Percentiles rank a stretch among this genome's conserved stretches.
Conservation (phyloP, 768 basidiomycete genomes). For the Mycena pura region DNA sequence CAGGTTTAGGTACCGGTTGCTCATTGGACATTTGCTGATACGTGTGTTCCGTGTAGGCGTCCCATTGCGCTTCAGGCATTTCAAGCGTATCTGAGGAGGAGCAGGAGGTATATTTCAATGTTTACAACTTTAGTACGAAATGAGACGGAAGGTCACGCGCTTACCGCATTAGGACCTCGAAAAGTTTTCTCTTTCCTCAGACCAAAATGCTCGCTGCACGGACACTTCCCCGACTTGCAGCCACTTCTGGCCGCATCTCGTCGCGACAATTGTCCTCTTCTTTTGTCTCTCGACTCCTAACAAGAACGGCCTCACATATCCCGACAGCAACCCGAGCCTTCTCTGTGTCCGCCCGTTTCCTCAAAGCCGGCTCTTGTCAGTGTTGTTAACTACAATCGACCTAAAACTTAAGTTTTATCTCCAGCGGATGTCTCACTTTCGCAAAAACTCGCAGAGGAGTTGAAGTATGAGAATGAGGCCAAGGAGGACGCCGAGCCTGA, state of each 20-base stretch:
- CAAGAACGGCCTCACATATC: constrained; percentile 31
- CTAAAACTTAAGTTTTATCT: neutral
- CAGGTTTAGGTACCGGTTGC: neutral
- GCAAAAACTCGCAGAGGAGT: constrained; percentile 80
- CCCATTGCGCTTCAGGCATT: too few relatives aligned
- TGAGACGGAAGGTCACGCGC: too few relatives aligned
- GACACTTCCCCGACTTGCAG: constrained; percentile 62
- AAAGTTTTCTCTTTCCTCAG: neutral
- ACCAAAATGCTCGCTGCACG: constrained; percentile 67
- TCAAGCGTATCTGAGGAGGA: too few relatives aligned
- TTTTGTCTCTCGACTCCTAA: constrained; percentile 34
- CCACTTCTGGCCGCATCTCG: constrained; percentile 49
- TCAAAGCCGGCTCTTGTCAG: constrained; percentile 26
- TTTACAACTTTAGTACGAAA: too few relatives aligned
- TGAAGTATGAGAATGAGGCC: constrained; percentile 83
- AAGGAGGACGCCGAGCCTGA: constrained; percentile 59
- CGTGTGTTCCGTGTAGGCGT: too few relatives aligned
- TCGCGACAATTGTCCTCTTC: constrained; percentile 38
- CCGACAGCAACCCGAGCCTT: constrained; percentile 44
- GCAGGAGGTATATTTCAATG: too few relatives aligned
- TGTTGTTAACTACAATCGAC: neutral
- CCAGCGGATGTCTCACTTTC: constrained; percentile 78
- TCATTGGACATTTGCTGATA: neutral
- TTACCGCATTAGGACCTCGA: neutral
- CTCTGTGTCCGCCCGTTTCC: constrained; percentile 46